phyloP scores from a whole-genome alignment of 139 green algal species.

The Astrephomene gubernaculifera region DNA sequence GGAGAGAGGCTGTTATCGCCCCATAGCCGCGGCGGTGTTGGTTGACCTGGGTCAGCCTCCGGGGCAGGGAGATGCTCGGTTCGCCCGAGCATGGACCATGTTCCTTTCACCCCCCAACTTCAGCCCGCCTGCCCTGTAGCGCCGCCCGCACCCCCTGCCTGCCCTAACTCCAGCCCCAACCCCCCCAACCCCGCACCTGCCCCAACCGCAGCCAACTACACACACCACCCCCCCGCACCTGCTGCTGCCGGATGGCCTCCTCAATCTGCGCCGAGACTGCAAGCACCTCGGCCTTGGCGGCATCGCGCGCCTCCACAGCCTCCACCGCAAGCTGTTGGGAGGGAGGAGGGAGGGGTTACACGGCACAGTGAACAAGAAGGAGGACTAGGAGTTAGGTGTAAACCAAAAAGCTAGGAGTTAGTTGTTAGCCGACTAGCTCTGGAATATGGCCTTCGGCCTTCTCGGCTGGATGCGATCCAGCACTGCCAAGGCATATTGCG shows the following conservation, averaged over 20 bases:
- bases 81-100: neutral
- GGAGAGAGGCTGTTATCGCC: no score
- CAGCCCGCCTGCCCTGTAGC: no score
- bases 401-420: no score
- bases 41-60: neutral
- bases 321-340: constrained; percentile 68
- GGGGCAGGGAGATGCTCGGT: neutral
- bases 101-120: neutral
- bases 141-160: neutral
- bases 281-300: constrained; percentile 52
- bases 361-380: no score
- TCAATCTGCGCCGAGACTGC: constrained; percentile 57
- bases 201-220: neutral
- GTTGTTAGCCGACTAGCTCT: no score
- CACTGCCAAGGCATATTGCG: no score
- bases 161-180: neutral
- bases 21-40: no score
- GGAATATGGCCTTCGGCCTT: no score
- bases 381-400: no score
- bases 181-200: neutral
- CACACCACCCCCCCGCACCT: neutral
- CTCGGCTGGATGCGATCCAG: no score
- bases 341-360: neutral
- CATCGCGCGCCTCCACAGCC: constrained; percentile 62
- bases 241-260: constrained; percentile 45